phyloP scores from a whole-genome alignment of 108 stramenopile species.

The Discostella stelligeroides region DNA sequence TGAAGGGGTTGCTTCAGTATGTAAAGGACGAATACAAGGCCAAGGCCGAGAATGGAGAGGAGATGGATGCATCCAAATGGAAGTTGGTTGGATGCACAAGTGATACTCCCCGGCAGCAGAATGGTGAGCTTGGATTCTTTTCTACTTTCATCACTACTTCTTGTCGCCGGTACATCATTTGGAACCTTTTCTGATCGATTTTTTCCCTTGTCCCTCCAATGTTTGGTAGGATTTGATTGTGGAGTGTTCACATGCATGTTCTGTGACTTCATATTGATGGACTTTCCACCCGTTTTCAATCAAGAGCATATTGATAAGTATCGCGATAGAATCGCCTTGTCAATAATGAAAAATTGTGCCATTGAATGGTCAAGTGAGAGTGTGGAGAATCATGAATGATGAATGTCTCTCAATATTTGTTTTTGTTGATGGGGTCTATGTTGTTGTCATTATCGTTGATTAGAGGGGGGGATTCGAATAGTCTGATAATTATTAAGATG shows the following conservation, averaged over 20 bases:
- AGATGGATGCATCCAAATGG: conserved; percentile 77
- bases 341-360: conserved; percentile 83
- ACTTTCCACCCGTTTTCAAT: conserved; percentile 70
- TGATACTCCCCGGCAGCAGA: conserved; percentile 79
- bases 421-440: too few relatives aligned
- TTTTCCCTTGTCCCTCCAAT: too few relatives aligned
- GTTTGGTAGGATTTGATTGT: conserved; percentile 74
- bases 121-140: conserved; percentile 62
- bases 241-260: conserved; percentile 95
- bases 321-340: conserved; percentile 82
- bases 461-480: too few relatives aligned
- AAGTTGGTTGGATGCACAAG: conserved; percentile 56
- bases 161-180: too few relatives aligned
- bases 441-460: too few relatives aligned
- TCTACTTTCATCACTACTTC: background rate
- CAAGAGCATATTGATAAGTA: conserved; percentile 83
- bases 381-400: too few relatives aligned
- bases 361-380: conserved; percentile 44
- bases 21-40: conserved; percentile 85
- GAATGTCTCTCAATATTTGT: too few relatives aligned
- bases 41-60: conserved; percentile 65
- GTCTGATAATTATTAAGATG: too few relatives aligned
- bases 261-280: conserved; percentile 78
- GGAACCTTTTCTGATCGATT: background rate
- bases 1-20: conserved; percentile 73